Evolutionary conservation across 352 stramenopile species (phyloP), one percentile per base, ranked within the genome.

Genomic region (Pythium scleroteichum): DNA sequence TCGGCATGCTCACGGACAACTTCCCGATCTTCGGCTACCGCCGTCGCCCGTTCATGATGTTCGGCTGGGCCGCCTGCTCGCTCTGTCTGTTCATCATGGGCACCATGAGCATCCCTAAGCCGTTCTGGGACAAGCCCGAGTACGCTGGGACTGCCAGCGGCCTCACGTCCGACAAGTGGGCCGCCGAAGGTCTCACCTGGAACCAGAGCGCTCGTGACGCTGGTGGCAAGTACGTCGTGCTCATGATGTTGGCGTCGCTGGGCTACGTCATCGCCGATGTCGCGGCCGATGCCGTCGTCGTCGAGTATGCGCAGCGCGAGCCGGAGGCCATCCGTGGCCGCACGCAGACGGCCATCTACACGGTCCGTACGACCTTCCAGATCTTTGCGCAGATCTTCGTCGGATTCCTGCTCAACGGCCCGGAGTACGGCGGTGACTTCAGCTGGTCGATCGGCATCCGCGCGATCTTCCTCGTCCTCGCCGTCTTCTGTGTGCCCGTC

Each of bases 41-140:
- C 41, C 67, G 71, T 48, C 71, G 71, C 23, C 69, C 71, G 40
- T 78, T 64, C 33, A 75, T 78, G 59, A 64, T 75, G 27, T 50
- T 76, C 32, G 71, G 71, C 14, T 78, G 71, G 71, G 48, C 50
- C 41, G 55, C 69, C 42, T 62, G 58, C 23, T 60, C 41, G 0
- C 2, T 59, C 6, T 57, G 61, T 17, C 53, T 77, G 23, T 62
- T 63, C 40, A 50, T 66, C 49, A 73, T 74, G 69, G 69, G 49
- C 23, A 52, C 67, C 47, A 66, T 70, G 47, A 56, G 20, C 20
- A 16, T 77, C 13, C 58, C 56, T 16, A 22, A 44, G 14, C 66
- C 69, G 6, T 77, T 66, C 48, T 77, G 56, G 50, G 17, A 42
- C 14, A 57, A 53, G 5, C 56, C 53, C 1, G 58, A 58, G 33